Evolutionary conservation across 352 stramenopile species (phyloP).

Genomic region (Phytophthora pisi): DNA sequence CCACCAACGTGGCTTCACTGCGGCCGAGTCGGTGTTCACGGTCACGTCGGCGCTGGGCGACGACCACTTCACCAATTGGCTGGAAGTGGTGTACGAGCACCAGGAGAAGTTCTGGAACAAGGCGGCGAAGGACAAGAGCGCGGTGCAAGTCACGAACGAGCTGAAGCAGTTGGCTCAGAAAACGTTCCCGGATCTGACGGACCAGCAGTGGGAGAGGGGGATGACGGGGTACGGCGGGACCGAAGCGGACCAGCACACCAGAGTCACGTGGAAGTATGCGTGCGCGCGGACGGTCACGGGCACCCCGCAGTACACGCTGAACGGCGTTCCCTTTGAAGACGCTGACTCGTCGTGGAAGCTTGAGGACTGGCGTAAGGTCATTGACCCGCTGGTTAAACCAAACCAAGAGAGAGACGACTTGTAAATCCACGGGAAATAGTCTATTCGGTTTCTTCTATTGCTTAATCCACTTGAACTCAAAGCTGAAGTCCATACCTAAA

Average conservation of each 20-base stretch:
- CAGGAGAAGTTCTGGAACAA: conserved; percentile 83
- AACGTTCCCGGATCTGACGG: conserved; percentile 59
- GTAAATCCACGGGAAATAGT: neutral
- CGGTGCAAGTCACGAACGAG: conserved; percentile 65
- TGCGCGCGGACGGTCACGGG: conserved; percentile 69
- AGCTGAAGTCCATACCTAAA: conserved; percentile 22
- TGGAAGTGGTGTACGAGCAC: conserved; percentile 73
- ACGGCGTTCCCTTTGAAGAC: conserved; percentile 61
- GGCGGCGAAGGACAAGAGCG: conserved; percentile 62
- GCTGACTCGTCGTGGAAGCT: conserved; percentile 64
- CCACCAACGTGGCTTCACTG: conserved; percentile 72
- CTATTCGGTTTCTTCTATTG: neutral
- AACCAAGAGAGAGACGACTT: conserved; percentile 13
- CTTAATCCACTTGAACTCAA: conserved; percentile 12
- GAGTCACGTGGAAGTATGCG: conserved; percentile 75
- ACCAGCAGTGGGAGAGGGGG: conserved; percentile 61
- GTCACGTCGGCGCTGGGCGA: conserved; percentile 62
- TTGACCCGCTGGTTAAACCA: conserved; percentile 39
- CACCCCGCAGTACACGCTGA: conserved; percentile 81
- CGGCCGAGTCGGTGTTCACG: conserved; percentile 63
- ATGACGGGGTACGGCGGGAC: conserved; percentile 80
- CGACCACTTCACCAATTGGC: conserved; percentile 57
- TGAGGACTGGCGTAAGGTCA: conserved; percentile 65
- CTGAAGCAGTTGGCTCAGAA: conserved; percentile 61
- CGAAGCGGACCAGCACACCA: conserved; percentile 52